Base-by-base conservation (phyloP, 1,284 basidiomycete species). In the Ceratobasidium papillatum region DNA sequence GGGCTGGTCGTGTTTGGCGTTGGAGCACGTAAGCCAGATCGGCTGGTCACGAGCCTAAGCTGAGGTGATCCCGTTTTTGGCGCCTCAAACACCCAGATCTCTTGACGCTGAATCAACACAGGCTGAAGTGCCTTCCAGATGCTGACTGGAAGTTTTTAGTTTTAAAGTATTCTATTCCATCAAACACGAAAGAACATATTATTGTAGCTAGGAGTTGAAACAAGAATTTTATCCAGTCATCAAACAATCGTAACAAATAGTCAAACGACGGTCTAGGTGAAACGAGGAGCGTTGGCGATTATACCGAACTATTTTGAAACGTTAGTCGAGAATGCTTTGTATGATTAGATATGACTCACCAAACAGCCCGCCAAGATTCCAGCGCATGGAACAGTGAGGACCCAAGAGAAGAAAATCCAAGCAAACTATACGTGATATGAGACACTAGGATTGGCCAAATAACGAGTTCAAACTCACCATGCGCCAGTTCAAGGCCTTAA, bases 361-460 rank as follows among this genome's bases (percentile, higher is more conserved):
- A 83, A 78, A 69, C 80, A 82, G 0, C 83, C 85, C 0, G 82
- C 79, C 2, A 82, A 45, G 8, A 79, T 79, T 41, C 81, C 83
- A 9, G 82, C 84, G 68, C 84, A 76, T 4, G 83, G 83, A 45
- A 85, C 81, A 17, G 84, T 85, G 54, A 82, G 76, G 52, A 84
- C 79, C 84, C 61, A 79, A 14, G 52, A 79, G 74, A 76, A 68
- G 69, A 54, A 65, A 38, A 64, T 58, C 58, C 51, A 63, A n/a
- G 36, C 75, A 45, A 75, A 74, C 61, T 69, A 61, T 22, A 54
- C 25, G 51, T n/a, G 22, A 34, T n/a, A 4, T 38, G 4, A 79
- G 77, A n/a, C 77, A 79, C 38, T 80, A 78, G 68, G 78, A 77
- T 71, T 74, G 30, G 11, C 5, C 51, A 12, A 27, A 11, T 7